A percentile compares a stretch with the other conserved stretches of the same genome.
phyloP scores from a whole-genome alignment of 257 asterid species.

The Paraleonurus japonicus region DNA sequence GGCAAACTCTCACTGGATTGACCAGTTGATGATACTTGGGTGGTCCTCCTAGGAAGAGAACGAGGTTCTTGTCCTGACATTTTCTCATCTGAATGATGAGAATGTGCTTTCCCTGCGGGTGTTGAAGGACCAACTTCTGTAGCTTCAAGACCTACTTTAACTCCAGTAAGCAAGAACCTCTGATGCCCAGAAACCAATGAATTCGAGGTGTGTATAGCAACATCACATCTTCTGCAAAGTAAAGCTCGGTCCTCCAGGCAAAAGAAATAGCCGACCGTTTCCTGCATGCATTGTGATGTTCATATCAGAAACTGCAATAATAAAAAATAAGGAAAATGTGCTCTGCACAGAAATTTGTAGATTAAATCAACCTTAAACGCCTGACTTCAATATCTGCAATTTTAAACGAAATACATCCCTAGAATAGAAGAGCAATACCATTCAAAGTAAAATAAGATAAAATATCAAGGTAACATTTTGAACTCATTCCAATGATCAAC shows the following conservation, averaged over 20 bases:
- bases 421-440: neutral
- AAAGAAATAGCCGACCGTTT: constrained; percentile 82
- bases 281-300: constrained; percentile 44
- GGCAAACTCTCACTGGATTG: constrained; percentile 38
- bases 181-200: constrained; percentile 67
- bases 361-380: neutral
- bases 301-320: neutral
- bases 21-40: constrained; percentile 33
- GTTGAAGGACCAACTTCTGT: constrained; percentile 47
- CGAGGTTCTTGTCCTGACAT: constrained; percentile 35
- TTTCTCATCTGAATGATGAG: constrained; percentile 39
- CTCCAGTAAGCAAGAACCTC: constrained; percentile 89
- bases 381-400: neutral
- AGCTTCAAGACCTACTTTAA: constrained; percentile 77
- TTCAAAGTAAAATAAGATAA: neutral
- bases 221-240: constrained; percentile 87
- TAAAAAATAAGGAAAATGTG: neutral
- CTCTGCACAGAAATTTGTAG: neutral
- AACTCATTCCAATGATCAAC: neutral
- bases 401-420: neutral
- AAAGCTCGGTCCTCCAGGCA: constrained; percentile 95
- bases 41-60: constrained; percentile 27
- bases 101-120: constrained; percentile 36
- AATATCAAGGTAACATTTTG: neutral
- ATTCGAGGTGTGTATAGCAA: constrained; percentile 67